Evolutionary conservation across 768 basidiomycete species (phyloP).

Genomic region (Sarcodon aspratus): DNA sequence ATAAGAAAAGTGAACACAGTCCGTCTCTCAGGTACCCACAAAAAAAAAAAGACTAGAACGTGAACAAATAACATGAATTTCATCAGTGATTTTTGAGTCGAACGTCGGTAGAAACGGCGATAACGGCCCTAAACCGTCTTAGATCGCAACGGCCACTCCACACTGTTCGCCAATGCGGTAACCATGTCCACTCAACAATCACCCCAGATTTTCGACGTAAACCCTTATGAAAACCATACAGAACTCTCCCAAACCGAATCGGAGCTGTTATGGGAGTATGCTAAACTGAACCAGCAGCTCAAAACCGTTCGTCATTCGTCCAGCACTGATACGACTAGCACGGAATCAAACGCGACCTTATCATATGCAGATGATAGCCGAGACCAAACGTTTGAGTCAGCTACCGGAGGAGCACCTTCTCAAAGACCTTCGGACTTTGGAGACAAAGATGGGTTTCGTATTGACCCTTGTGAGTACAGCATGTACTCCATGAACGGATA

Average conservation of each 20-base stretch:
- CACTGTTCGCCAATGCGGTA: not conserved
- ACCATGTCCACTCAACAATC: not conserved
- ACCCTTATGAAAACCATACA: conserved; percentile 68
- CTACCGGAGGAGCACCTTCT: conserved; percentile 73
- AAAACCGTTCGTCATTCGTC: conserved; percentile 44
- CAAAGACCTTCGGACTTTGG: conserved; percentile 64
- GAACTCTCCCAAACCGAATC: conserved; percentile 59
- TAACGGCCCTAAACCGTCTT: not conserved
- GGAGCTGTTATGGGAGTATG: conserved; percentile 87
- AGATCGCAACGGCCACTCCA: no score
- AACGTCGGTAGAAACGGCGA: not conserved
- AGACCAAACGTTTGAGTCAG: conserved; percentile 61
- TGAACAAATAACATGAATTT: no score
- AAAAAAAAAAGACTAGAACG: no score
- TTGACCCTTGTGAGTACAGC: conserved; percentile 64
- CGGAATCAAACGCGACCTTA: not conserved
- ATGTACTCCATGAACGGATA: not conserved
- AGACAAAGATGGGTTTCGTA: conserved; percentile 92
- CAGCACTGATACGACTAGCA: not conserved
- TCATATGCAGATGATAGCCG: conserved; percentile 41
- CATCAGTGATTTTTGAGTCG: no score
- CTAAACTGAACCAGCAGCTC: conserved; percentile 72
- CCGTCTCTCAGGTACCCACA: no score
- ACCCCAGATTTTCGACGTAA: conserved; percentile 27
- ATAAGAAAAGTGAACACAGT: no score